phyloP scores from a whole-genome alignment of 2,329 filamentous ascomycete genomes.

The Colletotrichum graminicola region DNA sequence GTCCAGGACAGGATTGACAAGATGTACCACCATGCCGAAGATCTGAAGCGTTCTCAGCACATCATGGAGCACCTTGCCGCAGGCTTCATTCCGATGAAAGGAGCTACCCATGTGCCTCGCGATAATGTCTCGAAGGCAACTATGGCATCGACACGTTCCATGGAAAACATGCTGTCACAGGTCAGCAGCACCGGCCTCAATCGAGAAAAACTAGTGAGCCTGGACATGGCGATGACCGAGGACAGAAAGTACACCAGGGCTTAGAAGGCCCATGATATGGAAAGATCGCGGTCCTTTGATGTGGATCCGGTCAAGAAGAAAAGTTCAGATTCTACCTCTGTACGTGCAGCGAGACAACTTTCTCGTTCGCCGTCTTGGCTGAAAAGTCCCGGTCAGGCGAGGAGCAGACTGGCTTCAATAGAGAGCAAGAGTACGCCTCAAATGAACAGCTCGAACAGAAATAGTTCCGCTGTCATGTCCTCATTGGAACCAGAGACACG shows the following conservation, averaged over 20 bases:
- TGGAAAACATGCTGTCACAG: not conserved
- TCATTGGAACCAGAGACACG: not conserved
- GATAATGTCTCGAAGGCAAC: not conserved
- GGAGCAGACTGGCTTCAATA: not conserved
- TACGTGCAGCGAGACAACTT: constrained; percentile 5
- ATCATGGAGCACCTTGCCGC: constrained; percentile 52
- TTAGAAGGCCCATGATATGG: constrained; percentile 1
- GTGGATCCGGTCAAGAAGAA: constrained; percentile 34
- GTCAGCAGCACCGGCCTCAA: not conserved
- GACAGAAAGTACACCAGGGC: not conserved
- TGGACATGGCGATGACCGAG: constrained; percentile 13
- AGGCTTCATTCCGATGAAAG: constrained; percentile 29
- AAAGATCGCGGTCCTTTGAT: constrained; percentile 28
- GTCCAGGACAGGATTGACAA: constrained; percentile 48
- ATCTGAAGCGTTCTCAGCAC: constrained; percentile 51
- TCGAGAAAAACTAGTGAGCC: constrained; percentile 8
- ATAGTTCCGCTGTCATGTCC: not conserved
- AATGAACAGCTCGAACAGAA: not conserved
- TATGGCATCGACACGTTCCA: not conserved
- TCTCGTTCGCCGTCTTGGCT: constrained; percentile 26
- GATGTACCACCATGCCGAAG: constrained; percentile 51
- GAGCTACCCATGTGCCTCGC: not conserved
- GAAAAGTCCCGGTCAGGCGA: not conserved
- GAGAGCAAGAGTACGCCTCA: constrained; percentile 19
- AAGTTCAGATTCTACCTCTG: constrained; percentile 1